These are phyloP conservation scores for Populus deltoides DNA, from an alignment of 345 rosid species.

Conservation along the genomic window DNA sequence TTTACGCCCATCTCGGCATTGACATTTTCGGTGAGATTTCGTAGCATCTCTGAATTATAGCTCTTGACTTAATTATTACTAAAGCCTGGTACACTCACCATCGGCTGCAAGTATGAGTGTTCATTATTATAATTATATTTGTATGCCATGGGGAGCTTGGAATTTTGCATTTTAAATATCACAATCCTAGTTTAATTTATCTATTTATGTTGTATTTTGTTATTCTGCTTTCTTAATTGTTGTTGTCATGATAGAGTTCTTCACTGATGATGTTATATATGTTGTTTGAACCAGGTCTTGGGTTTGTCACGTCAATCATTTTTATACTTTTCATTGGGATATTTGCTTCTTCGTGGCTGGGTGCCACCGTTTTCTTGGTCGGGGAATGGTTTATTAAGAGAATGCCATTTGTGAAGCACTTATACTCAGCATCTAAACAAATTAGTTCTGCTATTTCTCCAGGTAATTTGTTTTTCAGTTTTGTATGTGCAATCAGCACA, in stretches of 20 bases:
- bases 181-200: too few species aligned
- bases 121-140: too few species aligned
- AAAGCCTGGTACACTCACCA: too few species aligned
- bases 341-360: constrained; percentile 87
- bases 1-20: constrained; percentile 67
- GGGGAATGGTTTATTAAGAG: constrained; percentile 83
- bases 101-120: too few species aligned
- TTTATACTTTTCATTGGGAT: constrained; percentile 72
- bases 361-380: constrained; percentile 69
- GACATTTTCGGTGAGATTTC: constrained; percentile 69
- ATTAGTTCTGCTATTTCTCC: constrained; percentile 81
- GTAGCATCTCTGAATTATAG: not conserved
- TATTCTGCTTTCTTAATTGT: not conserved
- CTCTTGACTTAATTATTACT: too few species aligned
- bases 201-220: not conserved
- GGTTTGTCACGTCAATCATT: constrained; percentile 69
- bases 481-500: not conserved
- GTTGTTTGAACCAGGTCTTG: constrained; percentile 58
- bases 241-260: not conserved
- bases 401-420: constrained; percentile 75
- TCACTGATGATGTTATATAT: constrained; percentile 1
- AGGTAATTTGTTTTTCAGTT: constrained; percentile 40
- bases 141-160: too few species aligned
- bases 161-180: too few species aligned
- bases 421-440: constrained; percentile 83